A percentile compares a stretch with the other conserved stretches of the same genome.
Conservation (phyloP, 2,329 filamentous ascomycete genomes). For the Penicillium sp. region DNA sequence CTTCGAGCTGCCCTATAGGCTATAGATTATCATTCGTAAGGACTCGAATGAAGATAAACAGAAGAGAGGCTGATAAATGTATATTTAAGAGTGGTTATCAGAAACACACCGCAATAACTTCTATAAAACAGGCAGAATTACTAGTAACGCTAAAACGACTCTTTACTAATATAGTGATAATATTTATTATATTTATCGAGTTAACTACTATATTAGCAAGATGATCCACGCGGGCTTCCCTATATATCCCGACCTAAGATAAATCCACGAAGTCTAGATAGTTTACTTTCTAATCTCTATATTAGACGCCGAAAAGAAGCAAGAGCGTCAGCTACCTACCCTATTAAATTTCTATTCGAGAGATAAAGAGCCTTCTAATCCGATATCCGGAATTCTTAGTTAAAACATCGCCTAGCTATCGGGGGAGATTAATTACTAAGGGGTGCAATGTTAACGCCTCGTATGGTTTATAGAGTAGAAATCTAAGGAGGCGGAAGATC, state of each 20-base stretch:
- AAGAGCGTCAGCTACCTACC: not conserved
- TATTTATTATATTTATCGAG: not conserved
- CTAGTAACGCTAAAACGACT: not conserved
- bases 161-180: not conserved
- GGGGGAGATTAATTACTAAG: constrained; percentile 11
- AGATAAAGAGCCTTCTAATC: not conserved
- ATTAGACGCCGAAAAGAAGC: not conserved
- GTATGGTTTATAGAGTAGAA: constrained; percentile 12
- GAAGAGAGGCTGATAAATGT: not conserved
- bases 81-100: not conserved
- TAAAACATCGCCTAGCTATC: constrained; percentile 10
- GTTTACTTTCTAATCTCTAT: not conserved
- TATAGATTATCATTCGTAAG: constrained; percentile 2
- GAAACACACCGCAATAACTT: not conserved
- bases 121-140: not conserved
- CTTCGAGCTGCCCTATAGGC: not conserved
- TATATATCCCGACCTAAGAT: not conserved
- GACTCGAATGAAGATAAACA: not conserved
- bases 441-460: constrained; percentile 12
- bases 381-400: constrained; percentile 12
- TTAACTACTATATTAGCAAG: not conserved
- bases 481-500: constrained; percentile 14
- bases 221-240: not conserved
- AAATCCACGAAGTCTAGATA: not conserved
- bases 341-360: not conserved